Evolutionary conservation across 2,329 filamentous ascomycete genomes (phyloP).

Genomic region (Nemania sp.): DNA sequence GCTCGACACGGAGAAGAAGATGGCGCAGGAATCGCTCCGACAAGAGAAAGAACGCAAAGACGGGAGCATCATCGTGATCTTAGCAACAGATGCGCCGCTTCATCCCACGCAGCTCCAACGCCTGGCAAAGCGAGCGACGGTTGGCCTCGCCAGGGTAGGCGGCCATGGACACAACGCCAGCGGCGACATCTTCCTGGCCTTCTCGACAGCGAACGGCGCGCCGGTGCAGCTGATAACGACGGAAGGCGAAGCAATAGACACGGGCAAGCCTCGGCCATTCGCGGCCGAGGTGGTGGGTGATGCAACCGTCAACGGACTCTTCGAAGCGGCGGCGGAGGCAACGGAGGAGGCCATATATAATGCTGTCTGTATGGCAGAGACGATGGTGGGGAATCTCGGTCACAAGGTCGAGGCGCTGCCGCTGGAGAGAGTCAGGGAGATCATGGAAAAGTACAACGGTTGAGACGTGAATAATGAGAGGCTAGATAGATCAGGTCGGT

Average conservation of each 20-base stretch:
- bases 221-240: slow-evolving; percentile 47
- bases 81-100: slow-evolving; percentile 66
- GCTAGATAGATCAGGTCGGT: no score
- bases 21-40: slow-evolving; percentile 37
- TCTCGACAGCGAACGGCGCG: slow-evolving; percentile 64
- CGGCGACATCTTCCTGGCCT: slow-evolving; percentile 69
- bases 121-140: slow-evolving; percentile 63
- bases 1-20: slow-evolving; percentile 35
- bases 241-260: slow-evolving; percentile 46
- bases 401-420: slow-evolving; percentile 55
- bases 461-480: not conserved
- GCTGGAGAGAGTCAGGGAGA: slow-evolving; percentile 50
- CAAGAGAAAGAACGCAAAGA: slow-evolving; percentile 57
- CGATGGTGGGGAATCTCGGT: slow-evolving; percentile 58
- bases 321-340: slow-evolving; percentile 65
- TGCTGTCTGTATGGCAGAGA: slow-evolving; percentile 63
- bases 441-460: slow-evolving; percentile 49
- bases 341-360: slow-evolving; percentile 71
- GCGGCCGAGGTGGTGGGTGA: slow-evolving; percentile 58
- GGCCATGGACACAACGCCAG: slow-evolving; percentile 65
- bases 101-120: slow-evolving; percentile 60
- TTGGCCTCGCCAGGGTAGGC: slow-evolving; percentile 64
- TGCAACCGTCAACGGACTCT: slow-evolving; percentile 62
- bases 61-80: slow-evolving; percentile 63
- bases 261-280: slow-evolving; percentile 44